Conservation (phyloP, 768 basidiomycete genomes). For the Rhizopogon vinicolor region DNA sequence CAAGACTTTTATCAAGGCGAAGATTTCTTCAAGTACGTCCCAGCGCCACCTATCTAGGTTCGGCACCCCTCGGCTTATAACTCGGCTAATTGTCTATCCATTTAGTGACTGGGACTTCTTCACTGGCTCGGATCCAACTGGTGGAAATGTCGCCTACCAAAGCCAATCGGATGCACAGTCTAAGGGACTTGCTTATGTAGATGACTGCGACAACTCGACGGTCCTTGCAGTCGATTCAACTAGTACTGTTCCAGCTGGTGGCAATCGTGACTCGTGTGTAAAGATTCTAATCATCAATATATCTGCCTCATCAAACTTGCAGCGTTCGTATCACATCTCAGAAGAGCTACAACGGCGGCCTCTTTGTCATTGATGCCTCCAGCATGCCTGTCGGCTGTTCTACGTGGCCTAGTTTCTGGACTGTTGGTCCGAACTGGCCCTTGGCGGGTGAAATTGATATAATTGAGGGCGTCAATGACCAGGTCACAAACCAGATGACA, state of each 20-base stretch:
- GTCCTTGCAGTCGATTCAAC: constrained; percentile 62
- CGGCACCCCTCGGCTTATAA: neutral
- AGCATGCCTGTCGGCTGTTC: constrained; percentile 71
- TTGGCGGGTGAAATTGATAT: constrained; percentile 63
- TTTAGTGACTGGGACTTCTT: constrained; percentile 70
- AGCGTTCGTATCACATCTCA: constrained; percentile 68
- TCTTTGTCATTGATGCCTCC: constrained; percentile 71
- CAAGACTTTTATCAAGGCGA: constrained; percentile 42
- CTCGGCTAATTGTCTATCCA: neutral
- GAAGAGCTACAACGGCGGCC: constrained; percentile 57
- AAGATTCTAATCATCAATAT: neutral
- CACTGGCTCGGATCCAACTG: constrained; percentile 58
- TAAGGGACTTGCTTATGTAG: constrained; percentile 58
- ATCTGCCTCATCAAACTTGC: neutral
- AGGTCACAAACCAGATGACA: constrained; percentile 56
- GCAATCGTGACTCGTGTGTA: constrained; percentile 49
- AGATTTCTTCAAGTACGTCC: constrained; percentile 55
- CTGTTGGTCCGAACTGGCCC: constrained; percentile 51
- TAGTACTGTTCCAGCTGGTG: constrained; percentile 42
- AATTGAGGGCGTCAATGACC: constrained; percentile 66
- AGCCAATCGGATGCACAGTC: constrained; percentile 39
- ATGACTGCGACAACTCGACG: constrained; percentile 46
- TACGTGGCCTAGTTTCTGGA: constrained; percentile 58
- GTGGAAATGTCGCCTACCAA: constrained; percentile 63
- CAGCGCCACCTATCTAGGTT: neutral